Base-by-base conservation (phyloP, 2,329 filamentous ascomycete species). In the Trichothecium roseum region DNA sequence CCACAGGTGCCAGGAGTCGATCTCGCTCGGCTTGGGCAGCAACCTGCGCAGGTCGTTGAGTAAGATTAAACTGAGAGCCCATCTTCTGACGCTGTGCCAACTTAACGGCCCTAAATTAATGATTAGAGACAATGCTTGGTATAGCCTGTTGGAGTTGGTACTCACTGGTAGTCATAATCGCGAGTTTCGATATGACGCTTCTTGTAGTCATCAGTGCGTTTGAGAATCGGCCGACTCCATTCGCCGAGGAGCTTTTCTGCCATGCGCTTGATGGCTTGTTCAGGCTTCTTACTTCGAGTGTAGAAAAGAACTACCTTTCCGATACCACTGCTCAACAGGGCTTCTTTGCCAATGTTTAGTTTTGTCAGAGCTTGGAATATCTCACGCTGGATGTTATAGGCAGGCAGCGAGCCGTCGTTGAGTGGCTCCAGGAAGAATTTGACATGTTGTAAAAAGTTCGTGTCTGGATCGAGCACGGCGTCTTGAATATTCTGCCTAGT, bases 301-400 rank as follows among this genome's bases (percentile, higher is more conserved):
- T 98, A 98, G 64, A 95, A 98, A 42, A 94, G 75, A 35, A 95
- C 82, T 32, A 98, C 86, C 57, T 95, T 95, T 53, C 91, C 91
- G 44, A 98, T 91, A 15, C 89, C 88, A 48, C 85, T 94, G 45
- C 87, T 88, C 16, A 93, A 72, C 12, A 98, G 71, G 2, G 82
- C 74, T 49, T 96, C 91, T 54, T 95, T 95, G 54, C 87, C 84
- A 45, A 96, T 86, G 5, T 86, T 87, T 5, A 96, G 71, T 49
- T 78, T 80, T 14, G 72, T 74, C 27, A 98, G 69, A 17, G 85
- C 82, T 18, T 75, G 74, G 56, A 98, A 91, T 30, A 98, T 75
- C 55, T 96, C 88, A 42, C 88, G 85, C 63, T 98, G 91, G 46
- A 98, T 96, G 54, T 91, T 91, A 64, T 95, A 98, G 20, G 91